Percentiles rank a stretch among this genome's conserved stretches.
phyloP scores from a whole-genome alignment of 1,284 basidiomycete species.

The Irpex lacteus region DNA sequence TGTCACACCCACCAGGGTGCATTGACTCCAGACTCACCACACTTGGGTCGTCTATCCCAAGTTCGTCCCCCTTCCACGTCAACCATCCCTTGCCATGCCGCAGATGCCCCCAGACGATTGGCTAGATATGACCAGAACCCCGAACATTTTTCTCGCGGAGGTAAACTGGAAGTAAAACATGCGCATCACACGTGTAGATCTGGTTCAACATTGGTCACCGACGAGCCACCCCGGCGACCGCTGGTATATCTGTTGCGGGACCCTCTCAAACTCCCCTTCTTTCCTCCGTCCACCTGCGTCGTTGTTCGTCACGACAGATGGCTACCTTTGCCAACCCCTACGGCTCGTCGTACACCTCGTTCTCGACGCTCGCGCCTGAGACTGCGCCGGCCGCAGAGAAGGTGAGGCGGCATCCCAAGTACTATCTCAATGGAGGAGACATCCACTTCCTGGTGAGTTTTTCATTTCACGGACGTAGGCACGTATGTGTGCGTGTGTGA shows the following conservation, averaged over 20 bases:
- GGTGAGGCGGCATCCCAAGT: conserved; percentile 39
- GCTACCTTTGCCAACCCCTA: conserved; percentile 16
- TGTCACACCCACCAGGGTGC: not conserved
- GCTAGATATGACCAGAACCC: not conserved
- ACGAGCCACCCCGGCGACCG: not conserved
- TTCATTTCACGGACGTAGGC: not conserved
- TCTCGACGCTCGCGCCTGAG: conserved; percentile 2
- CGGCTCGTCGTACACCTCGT: conserved; percentile 8
- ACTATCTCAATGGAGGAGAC: conserved; percentile 54
- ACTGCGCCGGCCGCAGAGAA: conserved; percentile 23
- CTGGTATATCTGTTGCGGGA: conserved; percentile 16
- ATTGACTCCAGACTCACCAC: not conserved
- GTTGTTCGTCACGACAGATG: conserved; percentile 24
- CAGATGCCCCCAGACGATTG: not conserved
- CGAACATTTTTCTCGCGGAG: not conserved
- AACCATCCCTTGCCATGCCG: not conserved
- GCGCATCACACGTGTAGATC: conserved; percentile 39
- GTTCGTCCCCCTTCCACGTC: not conserved
- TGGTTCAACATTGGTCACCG: conserved; percentile 13
- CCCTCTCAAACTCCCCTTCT: conserved; percentile 19
- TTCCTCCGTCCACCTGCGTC: conserved; percentile 21
- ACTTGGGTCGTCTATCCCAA: not conserved
- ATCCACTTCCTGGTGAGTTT: conserved; percentile 49
- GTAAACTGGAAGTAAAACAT: conserved; percentile 15
- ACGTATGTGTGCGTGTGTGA: not conserved